These are phyloP conservation scores for Firmiana major DNA, from an alignment of 345 rosid genomes.

Conservation along the genomic window DNA sequence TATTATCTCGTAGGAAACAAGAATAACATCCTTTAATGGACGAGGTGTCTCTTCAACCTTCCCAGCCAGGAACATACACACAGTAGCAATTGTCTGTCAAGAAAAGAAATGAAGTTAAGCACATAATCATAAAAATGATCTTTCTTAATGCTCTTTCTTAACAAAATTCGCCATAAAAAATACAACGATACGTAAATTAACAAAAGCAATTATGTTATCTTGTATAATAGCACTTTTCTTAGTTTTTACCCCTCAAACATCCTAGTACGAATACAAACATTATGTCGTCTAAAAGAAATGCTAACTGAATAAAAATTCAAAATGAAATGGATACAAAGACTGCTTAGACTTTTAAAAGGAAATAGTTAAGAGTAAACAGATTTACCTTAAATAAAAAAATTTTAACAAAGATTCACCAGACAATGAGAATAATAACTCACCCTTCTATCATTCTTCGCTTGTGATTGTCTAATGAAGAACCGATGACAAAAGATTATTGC, in stretches of 20 bases:
- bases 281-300: not conserved
- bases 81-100: slow-evolving; percentile 80
- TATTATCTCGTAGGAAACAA: slow-evolving; percentile 89
- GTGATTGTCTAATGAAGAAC: slow-evolving; percentile 92
- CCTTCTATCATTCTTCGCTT: slow-evolving; percentile 81
- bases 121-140: not conserved
- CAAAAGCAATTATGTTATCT: not conserved
- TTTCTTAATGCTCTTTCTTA: not conserved
- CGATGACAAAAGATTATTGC: slow-evolving; percentile 97
- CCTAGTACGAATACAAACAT: not conserved
- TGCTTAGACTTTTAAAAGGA: not conserved
- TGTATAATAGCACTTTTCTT: not conserved
- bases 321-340: not conserved
- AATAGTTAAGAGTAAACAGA: not conserved
- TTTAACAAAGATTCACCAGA: not conserved
- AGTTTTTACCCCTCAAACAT: not conserved
- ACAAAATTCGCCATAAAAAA: not conserved
- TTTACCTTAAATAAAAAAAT: not conserved
- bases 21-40: slow-evolving; percentile 85
- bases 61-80: slow-evolving; percentile 98
- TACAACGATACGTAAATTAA: not conserved
- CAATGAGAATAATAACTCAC: slow-evolving; percentile 41
- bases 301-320: not conserved
- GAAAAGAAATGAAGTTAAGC: slow-evolving; percentile 1
- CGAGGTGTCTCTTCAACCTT: slow-evolving; percentile 99